A percentile compares a stretch with the other conserved stretches of the same genome.
Evolutionary conservation across 345 rosid genomes (phyloP).

Genomic region (Hibiscus trionum): DNA sequence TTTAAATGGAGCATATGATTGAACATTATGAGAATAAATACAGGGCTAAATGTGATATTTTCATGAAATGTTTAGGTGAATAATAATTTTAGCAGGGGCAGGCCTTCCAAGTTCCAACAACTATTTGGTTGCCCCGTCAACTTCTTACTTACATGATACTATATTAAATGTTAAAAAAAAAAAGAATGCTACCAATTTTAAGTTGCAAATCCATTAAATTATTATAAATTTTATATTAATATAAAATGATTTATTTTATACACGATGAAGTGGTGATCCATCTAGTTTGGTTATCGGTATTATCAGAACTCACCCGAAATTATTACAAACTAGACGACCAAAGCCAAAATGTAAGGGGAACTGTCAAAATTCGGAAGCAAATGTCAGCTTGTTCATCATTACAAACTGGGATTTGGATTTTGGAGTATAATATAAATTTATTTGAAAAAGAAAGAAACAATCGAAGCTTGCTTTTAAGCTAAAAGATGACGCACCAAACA

Average conservation of each 20-base stretch:
- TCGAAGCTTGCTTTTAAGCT: neutral
- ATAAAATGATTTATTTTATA: too few relatives aligned
- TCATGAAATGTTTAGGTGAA: neutral
- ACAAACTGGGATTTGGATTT: neutral
- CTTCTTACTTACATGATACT: constrained; percentile 22
- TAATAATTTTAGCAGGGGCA: neutral
- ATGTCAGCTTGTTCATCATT: constrained; percentile 6
- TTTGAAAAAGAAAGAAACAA: neutral
- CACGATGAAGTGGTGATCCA: neutral
- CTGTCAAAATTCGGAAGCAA: constrained; percentile 11
- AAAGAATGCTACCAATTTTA: too few relatives aligned
- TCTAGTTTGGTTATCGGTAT: constrained; percentile 20
- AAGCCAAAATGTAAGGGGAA: constrained; percentile 8
- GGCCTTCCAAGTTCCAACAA: constrained; percentile 26
- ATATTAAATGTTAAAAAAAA: too few relatives aligned
- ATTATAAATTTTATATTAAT: too few relatives aligned
- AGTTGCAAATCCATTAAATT: too few relatives aligned
- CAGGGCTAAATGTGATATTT: neutral
- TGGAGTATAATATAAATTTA: neutral
- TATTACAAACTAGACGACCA: constrained; percentile 11
- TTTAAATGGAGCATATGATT: neutral
- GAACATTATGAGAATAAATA: neutral
- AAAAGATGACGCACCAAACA: neutral
- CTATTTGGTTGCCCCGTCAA: constrained; percentile 41
- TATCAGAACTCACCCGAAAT: constrained; percentile 12